Evolutionary conservation across 2,329 filamentous ascomycete species (phyloP), one percentile per base, ranked within the genome.

Genomic region (Catunica adiposa): DNA sequence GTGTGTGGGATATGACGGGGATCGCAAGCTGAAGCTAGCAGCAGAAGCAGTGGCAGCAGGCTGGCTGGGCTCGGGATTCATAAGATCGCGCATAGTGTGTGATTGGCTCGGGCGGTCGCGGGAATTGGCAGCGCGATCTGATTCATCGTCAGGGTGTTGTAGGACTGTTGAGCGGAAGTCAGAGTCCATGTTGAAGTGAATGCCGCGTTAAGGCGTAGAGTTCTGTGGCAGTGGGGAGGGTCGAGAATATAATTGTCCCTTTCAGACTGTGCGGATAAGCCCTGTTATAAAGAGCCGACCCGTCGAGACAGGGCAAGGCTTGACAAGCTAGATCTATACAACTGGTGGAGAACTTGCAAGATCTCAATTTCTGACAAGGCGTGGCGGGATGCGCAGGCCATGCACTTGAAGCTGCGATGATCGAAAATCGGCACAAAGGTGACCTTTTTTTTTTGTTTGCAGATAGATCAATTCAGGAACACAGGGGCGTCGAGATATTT

Each of bases 121-220:
- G 48, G 11, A 17, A 34, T 61, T 59, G 29, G n/a, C 25, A 11
- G 26, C 17, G 42, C 64, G 62, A 61, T 68, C 65, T 59, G 64
- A 68, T 56, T 70, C 70, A 56, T 70, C 66, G 63, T 66, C 68
- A 64, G 66, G 71, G 60, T 67, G 71, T 62, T 72, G 72, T 65
- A 76, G 66, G 63, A 75, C 71, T 51, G 71, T 74, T 59, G 74
- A 74, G 61, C 67, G 71, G 61, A 74, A 76, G 62, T 69, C 69
- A 61, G 68, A 68, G 57, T 75, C 71, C 71, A 74, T 75, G 59
- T 56, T 63, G 63, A 31, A 26, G 14, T 17, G n/a, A 22, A n/a
- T 3, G 2, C 15, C 15, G 8, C 8, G 20, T 17, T 1, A n/a
- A 17, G 20, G n/a, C 3, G 15, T n/a, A 7, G 3, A n/a, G 15